phyloP scores from a whole-genome alignment of 192 early-diverging fungal genomes.

The Coemansia sp. region DNA sequence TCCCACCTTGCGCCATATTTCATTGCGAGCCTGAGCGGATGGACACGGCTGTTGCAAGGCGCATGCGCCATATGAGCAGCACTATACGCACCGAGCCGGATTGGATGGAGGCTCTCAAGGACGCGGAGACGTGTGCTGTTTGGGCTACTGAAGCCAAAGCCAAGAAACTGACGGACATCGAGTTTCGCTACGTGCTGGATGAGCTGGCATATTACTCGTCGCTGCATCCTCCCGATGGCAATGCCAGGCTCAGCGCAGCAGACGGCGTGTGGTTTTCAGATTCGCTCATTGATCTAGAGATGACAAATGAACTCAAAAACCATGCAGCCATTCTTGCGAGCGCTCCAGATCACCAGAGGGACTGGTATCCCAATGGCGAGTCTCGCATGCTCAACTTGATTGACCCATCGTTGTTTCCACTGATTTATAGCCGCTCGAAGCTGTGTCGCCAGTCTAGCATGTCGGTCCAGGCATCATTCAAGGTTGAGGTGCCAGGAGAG shows the following conservation, averaged over 20 bases:
- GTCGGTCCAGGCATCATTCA: slow-evolving; percentile 21
- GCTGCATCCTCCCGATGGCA: slow-evolving; percentile 21
- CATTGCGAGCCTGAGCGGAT: background rate
- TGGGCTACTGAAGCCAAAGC: slow-evolving; percentile 19
- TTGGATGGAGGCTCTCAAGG: slow-evolving; percentile 41
- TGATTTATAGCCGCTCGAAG: slow-evolving; percentile 30
- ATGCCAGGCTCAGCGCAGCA: slow-evolving; percentile 21
- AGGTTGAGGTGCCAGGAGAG: slow-evolving; percentile 16
- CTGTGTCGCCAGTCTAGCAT: slow-evolving; percentile 16
- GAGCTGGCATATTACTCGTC: slow-evolving; percentile 45
- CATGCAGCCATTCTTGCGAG: background rate
- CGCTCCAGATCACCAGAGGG: background rate
- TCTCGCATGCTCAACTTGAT: slow-evolving; percentile 59
- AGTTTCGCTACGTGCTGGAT: slow-evolving; percentile 45
- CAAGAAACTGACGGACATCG: slow-evolving; percentile 31
- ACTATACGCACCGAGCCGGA: slow-evolving; percentile 53
- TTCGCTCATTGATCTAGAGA: slow-evolving; percentile 17
- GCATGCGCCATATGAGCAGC: slow-evolving; percentile 29
- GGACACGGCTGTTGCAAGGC: slow-evolving; percentile 23
- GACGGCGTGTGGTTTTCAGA: slow-evolving; percentile 48
- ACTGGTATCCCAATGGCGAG: slow-evolving; percentile 53
- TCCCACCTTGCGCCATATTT: slow-evolving; percentile 16
- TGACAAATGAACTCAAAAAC: background rate
- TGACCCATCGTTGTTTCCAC: slow-evolving; percentile 58
- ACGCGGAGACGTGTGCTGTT: slow-evolving; percentile 19